Evolutionary conservation across 1,284 basidiomycete genomes (phyloP), one percentile per base, ranked within the genome.

Genomic region (Apiotrichum sp.): DNA sequence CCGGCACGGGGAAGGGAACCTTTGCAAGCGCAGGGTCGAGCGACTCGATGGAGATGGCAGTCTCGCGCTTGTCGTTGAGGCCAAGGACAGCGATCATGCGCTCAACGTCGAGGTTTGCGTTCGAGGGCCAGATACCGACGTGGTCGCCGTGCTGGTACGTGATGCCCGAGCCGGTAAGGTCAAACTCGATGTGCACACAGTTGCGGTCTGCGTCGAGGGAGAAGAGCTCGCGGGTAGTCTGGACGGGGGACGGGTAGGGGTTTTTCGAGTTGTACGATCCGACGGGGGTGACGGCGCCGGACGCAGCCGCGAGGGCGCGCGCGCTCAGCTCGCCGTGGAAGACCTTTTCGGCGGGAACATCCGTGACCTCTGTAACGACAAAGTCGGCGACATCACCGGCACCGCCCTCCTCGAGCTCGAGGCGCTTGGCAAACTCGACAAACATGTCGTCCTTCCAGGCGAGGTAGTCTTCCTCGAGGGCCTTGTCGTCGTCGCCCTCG

Each of bases 381-480:
- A 98, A 98, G 81, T 98, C 95, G 49, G 93, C 84, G n/a, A 88
- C 83, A 69, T 98, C 95, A 57, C 90, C 92, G 55, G 91, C 91
- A 65, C 91, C 90, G 56, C 96, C 95, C 76, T 98, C 95, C 75
- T 98, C 93, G 55, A 97, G 89, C 60, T 82, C 82, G 81, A 97
- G 83, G 48, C 83, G 82, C 62, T 82, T 76, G 33, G 91, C 83
- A 59, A 98, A 90, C 5, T 85, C 84, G 46, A 88, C 86, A 86
- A 93, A 97, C 92, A 97, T 93, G 67, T 81, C 83, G 73, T 98
- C 95, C 77, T 98, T 98, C 95, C 95, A 98, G 63, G 90, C 92
- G n/a, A 98, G 83, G 74, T 98, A 98, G 78, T 98, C 95, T 79
- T 98, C 96, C 76, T 98, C 95, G 90, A 98, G 95, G 71, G 89